Conservation (phyloP, 768 basidiomycete species). For the Glaciozyma antarctica region DNA sequence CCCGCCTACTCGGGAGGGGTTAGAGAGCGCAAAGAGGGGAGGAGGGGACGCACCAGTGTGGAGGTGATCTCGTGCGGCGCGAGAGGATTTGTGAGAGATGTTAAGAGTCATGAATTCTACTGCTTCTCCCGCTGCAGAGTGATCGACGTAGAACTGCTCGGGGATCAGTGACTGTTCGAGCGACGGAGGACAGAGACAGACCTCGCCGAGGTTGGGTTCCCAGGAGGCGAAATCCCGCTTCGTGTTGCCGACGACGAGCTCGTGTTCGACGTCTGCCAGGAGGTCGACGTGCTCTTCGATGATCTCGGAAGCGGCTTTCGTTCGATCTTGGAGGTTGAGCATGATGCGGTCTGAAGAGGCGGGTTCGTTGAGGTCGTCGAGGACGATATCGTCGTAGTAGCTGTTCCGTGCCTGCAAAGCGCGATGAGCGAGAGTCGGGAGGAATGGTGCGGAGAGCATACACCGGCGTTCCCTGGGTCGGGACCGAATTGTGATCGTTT, state of each 20-base stretch:
- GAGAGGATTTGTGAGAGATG: conserved; percentile 6
- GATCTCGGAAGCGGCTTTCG: neutral
- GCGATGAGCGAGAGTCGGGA: conserved; percentile 1
- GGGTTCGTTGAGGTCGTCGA: conserved; percentile 72
- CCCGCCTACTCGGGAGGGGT: conserved; percentile 49
- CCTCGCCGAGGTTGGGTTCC: neutral
- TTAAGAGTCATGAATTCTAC: neutral
- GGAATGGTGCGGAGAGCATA: conserved; percentile 4
- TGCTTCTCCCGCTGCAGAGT: no score
- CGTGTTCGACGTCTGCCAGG: neutral
- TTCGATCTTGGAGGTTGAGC: conserved; percentile 29
- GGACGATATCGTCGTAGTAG: conserved; percentile 56
- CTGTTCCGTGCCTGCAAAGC: conserved; percentile 13
- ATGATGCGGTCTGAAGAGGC: conserved; percentile 65
- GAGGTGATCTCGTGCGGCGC: conserved; percentile 4
- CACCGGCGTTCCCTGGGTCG: conserved; percentile 41
- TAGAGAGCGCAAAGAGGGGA: neutral
- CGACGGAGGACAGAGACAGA: neutral
- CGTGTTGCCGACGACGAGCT: neutral
- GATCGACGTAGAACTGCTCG: no score
- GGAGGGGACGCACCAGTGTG: conserved; percentile 8
- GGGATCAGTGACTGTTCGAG: no score
- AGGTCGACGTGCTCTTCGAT: neutral
- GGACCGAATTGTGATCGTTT: conserved; percentile 47
- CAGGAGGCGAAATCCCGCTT: no score